Evolutionary conservation across 768 basidiomycete species (phyloP).

Genomic region (Leccinellum rugosiceps): DNA sequence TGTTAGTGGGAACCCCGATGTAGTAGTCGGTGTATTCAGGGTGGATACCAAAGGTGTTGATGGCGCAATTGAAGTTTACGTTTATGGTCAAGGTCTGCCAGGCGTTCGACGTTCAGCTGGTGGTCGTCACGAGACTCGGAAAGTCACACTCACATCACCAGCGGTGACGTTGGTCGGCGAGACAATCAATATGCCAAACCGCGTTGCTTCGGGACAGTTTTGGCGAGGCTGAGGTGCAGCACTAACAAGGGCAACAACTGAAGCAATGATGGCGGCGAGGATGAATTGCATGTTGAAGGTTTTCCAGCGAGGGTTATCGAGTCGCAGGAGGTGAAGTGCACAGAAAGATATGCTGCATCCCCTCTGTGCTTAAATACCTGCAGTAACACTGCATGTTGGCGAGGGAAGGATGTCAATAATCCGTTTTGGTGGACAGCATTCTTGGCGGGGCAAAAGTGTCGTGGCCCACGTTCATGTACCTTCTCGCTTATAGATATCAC

Average conservation of each 20-base stretch:
- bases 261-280: conserved; percentile 11
- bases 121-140: background rate
- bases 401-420: background rate
- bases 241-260: conserved; percentile 11
- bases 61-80: conserved; percentile 27
- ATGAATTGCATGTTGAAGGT: background rate
- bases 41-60: conserved; percentile 11
- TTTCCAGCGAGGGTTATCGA: background rate
- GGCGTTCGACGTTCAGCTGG: conserved; percentile 3
- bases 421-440: background rate
- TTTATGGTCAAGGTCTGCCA: conserved; percentile 21
- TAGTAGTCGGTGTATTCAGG: conserved; percentile 32
- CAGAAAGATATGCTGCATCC: background rate
- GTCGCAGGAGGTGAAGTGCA: background rate
- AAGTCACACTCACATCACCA: conserved; percentile 22
- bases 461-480: too few relatives aligned
- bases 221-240: conserved; percentile 22
- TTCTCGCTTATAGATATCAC: too few relatives aligned
- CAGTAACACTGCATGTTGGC: background rate
- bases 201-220: conserved; percentile 20
- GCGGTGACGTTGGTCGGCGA: conserved; percentile 21
- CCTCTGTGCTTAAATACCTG: conserved; percentile 11
- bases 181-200: conserved; percentile 17
- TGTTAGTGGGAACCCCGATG: conserved; percentile 31
- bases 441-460: too few relatives aligned